A percentile compares a stretch with the other conserved stretches of the same genome.
Conservation (phyloP, 2,329 filamentous ascomycete genomes). For the Ceratocystis eucalypticola region DNA sequence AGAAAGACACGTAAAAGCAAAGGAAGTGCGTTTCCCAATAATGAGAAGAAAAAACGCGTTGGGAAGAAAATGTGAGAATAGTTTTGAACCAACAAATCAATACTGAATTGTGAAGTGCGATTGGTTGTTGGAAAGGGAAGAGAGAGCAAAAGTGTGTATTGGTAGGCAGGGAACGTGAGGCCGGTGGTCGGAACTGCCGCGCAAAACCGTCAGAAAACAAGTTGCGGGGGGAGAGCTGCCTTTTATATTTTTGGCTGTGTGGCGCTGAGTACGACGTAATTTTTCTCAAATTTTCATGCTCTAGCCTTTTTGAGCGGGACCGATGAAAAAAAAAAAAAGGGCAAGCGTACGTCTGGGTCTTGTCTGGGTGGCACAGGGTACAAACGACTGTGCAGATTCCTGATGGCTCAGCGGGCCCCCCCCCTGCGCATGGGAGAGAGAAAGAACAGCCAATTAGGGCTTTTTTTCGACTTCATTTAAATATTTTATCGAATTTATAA, state of each 20-base stretch:
- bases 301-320: background rate
- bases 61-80: background rate
- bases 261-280: conserved; percentile 14
- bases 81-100: background rate
- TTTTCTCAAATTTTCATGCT: conserved; percentile 1
- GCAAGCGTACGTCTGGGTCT: background rate
- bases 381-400: conserved; percentile 1
- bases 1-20: background rate
- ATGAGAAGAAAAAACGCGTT: background rate
- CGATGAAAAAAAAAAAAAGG: background rate
- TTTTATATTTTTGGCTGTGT: conserved; percentile 20
- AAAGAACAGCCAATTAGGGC: conserved; percentile 14
- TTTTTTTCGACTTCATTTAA: background rate
- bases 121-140: conserved; percentile 11
- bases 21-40: background rate
- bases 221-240: conserved; percentile 16
- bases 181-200: conserved; percentile 18
- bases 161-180: conserved; percentile 14
- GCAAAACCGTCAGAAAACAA: conserved; percentile 11
- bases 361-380: background rate
- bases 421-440: background rate
- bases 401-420: background rate
- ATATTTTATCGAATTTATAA: conserved; percentile 12
- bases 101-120: conserved; percentile 3
- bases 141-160: background rate